phyloP scores from a whole-genome alignment of 306 rosid species.

The Calophaca sinica region DNA sequence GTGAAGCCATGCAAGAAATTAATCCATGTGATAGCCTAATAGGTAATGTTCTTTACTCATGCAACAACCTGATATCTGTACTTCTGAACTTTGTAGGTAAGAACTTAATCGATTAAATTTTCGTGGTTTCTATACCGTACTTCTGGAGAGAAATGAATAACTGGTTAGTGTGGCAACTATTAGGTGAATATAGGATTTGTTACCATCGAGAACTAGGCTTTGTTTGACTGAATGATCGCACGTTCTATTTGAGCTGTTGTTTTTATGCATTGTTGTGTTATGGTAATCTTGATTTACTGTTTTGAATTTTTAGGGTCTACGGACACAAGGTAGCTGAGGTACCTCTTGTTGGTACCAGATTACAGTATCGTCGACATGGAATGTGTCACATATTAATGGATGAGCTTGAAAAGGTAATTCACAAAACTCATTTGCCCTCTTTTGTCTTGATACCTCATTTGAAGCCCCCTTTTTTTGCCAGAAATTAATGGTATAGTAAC shows the following conservation, averaged over 20 bases:
- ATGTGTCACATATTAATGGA: no score
- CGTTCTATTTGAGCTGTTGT: conserved; percentile 14
- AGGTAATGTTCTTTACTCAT: conserved; percentile 18
- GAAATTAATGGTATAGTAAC: no score
- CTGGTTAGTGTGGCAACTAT: conserved; percentile 73
- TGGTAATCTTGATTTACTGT: conserved; percentile 21
- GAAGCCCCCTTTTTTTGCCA: no score
- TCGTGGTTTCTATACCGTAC: conserved; percentile 72
- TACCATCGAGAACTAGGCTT: not conserved
- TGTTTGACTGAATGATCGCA: not conserved
- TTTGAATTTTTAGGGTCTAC: conserved; percentile 58
- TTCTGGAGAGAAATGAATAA: conserved; percentile 78
- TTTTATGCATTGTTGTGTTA: conserved; percentile 7
- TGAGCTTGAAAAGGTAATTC: no score
- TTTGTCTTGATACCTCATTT: no score
- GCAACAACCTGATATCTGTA: conserved; percentile 17
- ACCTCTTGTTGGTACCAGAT: no score
- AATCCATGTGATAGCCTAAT: no score
- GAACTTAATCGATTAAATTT: conserved; percentile 78
- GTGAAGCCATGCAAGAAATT: no score
- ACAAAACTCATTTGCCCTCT: no score
- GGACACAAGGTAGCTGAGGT: conserved; percentile 87
- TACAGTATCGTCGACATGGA: no score
- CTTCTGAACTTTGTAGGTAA: conserved; percentile 58
- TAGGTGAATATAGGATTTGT: conserved; percentile 59